phyloP scores from a whole-genome alignment of 1,284 basidiomycete species.

The Apiotrichum montevideense region DNA sequence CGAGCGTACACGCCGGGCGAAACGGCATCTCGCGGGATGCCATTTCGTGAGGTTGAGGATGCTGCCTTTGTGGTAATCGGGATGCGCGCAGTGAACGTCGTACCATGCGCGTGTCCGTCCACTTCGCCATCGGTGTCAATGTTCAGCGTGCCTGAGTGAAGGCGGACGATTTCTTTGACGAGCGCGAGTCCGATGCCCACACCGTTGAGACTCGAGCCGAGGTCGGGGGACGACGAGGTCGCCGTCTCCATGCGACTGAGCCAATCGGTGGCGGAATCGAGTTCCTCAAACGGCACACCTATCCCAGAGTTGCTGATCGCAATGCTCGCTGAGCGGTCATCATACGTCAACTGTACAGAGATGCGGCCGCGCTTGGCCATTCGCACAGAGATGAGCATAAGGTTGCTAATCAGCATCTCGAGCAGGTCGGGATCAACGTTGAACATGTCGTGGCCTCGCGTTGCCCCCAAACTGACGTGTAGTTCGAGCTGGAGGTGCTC shows the following conservation, averaged over 20 bases:
- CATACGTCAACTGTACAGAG: constrained; percentile 16
- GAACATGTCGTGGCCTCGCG: constrained; percentile 13
- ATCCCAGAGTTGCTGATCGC: constrained; percentile 39
- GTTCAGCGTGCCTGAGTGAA: constrained; percentile 46
- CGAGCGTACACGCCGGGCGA: constrained; percentile 17
- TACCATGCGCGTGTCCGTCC: background rate
- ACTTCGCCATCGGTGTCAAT: constrained; percentile 18
- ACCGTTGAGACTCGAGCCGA: constrained; percentile 7
- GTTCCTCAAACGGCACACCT: constrained; percentile 30
- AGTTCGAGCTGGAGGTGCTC: constrained; percentile 28
- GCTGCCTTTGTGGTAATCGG: constrained; percentile 3
- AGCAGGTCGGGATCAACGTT: constrained; percentile 36
- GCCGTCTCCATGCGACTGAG: background rate
- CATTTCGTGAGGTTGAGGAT: background rate
- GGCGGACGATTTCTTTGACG: constrained; percentile 43
- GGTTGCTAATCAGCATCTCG: constrained; percentile 40
- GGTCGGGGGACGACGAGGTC: constrained; percentile 7
- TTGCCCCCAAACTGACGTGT: constrained; percentile 18
- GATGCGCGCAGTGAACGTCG: constrained; percentile 18
- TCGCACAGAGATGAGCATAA: constrained; percentile 35
- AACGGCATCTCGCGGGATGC: background rate
- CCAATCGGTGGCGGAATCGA: constrained; percentile 11
- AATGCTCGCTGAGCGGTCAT: constrained; percentile 18
- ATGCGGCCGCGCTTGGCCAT: constrained; percentile 23
- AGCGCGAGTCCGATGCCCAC: constrained; percentile 20